Evolutionary conservation across 164 flowering plant species (phyloP).

Genomic region (Aristolochia contorta): DNA sequence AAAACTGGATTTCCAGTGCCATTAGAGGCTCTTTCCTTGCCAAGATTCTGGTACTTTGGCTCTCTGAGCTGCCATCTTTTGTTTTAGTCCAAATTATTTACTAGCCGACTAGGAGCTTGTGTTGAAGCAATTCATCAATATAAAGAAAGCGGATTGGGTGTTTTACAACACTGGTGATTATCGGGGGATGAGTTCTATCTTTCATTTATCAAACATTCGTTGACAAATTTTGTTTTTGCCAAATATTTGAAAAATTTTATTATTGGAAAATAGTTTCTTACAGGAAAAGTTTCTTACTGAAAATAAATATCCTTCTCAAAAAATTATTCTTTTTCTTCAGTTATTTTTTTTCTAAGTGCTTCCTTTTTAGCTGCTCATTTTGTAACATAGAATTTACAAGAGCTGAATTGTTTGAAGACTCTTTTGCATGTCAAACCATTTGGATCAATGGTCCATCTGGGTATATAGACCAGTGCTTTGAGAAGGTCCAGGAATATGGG

Average conservation of each 20-base stretch:
- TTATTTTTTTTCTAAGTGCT: not conserved
- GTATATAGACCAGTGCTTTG: slow-evolving; percentile 15
- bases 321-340: not conserved
- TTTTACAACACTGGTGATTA: not conserved
- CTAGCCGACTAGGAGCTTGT: not conserved
- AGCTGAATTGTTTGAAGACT: not conserved
- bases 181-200: too few relatives aligned
- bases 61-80: slow-evolving; percentile 10
- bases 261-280: too few relatives aligned
- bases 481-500: slow-evolving; percentile 10
- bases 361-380: not conserved
- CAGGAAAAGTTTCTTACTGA: too few relatives aligned
- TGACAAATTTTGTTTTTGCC: too few relatives aligned
- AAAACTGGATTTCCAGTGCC: not conserved
- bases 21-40: not conserved
- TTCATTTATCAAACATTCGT: too few relatives aligned
- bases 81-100: not conserved
- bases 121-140: not conserved
- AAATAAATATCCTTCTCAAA: too few relatives aligned
- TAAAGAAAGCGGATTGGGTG: not conserved
- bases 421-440: slow-evolving; percentile 14
- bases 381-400: too few relatives aligned
- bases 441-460: slow-evolving; percentile 29
- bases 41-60: slow-evolving; percentile 18
- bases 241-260: too few relatives aligned